Conservation (phyloP, 208 protist species). For the Herpetomonas muscarum region DNA sequence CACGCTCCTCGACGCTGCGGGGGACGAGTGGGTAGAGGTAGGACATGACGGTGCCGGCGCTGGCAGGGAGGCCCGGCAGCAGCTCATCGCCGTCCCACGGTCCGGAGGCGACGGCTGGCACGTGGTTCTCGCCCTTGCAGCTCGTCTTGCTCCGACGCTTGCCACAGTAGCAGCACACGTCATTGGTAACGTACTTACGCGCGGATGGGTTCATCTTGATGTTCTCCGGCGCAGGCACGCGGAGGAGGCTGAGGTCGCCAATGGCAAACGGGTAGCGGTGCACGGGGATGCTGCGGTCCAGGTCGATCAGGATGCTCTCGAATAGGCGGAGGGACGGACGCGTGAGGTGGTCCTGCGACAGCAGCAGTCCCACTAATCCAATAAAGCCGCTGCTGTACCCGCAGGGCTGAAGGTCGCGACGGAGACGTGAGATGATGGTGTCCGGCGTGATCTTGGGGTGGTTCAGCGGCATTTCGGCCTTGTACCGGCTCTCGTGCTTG, state of each 20-base stretch:
- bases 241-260: slow-evolving; percentile 53
- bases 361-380: slow-evolving; percentile 44
- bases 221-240: slow-evolving; percentile 22
- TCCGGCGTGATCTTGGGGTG: slow-evolving; percentile 42
- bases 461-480: slow-evolving; percentile 43
- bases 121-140: slow-evolving; percentile 43
- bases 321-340: slow-evolving; percentile 42
- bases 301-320: slow-evolving; percentile 45
- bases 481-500: not conserved
- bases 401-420: slow-evolving; percentile 33
- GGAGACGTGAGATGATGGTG: slow-evolving; percentile 32
- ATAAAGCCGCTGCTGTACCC: slow-evolving; percentile 47
- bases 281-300: slow-evolving; percentile 53
- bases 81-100: slow-evolving; percentile 55
- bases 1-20: slow-evolving; percentile 25
- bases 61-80: slow-evolving; percentile 31
- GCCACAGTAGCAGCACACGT: slow-evolving; percentile 47
- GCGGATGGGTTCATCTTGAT: slow-evolving; percentile 43
- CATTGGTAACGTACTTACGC: slow-evolving; percentile 42
- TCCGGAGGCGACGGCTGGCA: slow-evolving; percentile 42
- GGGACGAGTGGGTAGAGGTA: slow-evolving; percentile 52
- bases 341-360: slow-evolving; percentile 58
- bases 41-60: slow-evolving; percentile 25
- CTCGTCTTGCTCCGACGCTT: slow-evolving; percentile 21
- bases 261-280: slow-evolving; percentile 71